Evolutionary conservation across 306 rosid species (phyloP).

Genomic region (Cicer yamashitae): DNA sequence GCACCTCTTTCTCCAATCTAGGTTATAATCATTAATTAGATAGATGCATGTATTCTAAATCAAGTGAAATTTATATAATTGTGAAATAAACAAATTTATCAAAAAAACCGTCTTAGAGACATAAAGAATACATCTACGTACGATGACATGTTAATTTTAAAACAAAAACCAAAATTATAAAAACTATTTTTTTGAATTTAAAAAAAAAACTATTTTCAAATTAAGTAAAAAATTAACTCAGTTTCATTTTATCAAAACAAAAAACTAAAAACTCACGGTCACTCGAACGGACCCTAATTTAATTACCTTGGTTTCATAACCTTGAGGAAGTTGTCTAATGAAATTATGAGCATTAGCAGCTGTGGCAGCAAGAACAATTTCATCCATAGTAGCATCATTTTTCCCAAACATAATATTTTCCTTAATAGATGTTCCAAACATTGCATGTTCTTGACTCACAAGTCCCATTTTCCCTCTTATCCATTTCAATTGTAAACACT

Average conservation of each 20-base stretch:
- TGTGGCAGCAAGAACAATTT: constrained; percentile 76
- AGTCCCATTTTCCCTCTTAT: constrained; percentile 87
- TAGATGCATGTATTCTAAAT: background rate
- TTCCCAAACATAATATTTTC: constrained; percentile 94
- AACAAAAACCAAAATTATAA: too few relatives aligned
- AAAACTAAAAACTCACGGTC: too few relatives aligned
- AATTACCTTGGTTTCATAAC: constrained; percentile 87
- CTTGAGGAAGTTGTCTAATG: constrained; percentile 89
- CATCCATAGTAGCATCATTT: constrained; percentile 81
- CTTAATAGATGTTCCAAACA: constrained; percentile 88
- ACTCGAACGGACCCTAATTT: too few relatives aligned
- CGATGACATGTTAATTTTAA: too few relatives aligned
- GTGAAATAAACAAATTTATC: too few relatives aligned
- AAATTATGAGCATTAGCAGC: constrained; percentile 95
- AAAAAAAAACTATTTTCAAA: too few relatives aligned
- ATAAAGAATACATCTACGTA: too few relatives aligned
- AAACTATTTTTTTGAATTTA: too few relatives aligned
- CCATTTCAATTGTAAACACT: constrained; percentile 74
- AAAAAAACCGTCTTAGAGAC: too few relatives aligned
- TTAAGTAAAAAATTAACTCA: too few relatives aligned
- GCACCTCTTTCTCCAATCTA: constrained; percentile 94
- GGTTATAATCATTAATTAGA: constrained; percentile 34
- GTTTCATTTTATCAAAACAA: too few relatives aligned
- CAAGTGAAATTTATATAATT: background rate
- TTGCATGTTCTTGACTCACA: constrained; percentile 95